These are phyloP conservation scores for Saprolegnia parasitica DNA, from an alignment of 352 stramenopile species.

Conservation along the genomic window DNA sequence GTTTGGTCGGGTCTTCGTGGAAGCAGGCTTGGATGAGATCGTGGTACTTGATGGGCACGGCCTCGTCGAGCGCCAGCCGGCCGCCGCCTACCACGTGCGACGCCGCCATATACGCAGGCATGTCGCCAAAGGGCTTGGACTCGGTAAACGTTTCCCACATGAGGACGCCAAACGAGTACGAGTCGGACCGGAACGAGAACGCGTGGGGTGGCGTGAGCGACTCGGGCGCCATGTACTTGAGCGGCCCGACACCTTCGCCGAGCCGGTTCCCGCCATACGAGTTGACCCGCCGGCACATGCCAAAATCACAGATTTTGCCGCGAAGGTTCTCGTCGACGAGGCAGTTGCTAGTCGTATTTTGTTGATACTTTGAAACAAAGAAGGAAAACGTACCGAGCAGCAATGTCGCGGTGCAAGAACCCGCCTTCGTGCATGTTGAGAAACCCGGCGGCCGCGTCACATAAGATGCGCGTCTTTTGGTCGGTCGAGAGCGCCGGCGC, in stretches of 20 bases:
- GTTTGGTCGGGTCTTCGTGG: conserved; percentile 54
- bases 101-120: conserved; percentile 58
- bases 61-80: conserved; percentile 42
- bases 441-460: conserved; percentile 62
- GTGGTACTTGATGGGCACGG: conserved; percentile 39
- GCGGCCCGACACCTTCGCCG: conserved; percentile 57
- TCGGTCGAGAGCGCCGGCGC: conserved; percentile 37
- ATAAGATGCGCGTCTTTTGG: conserved; percentile 59
- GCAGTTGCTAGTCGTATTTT: conserved; percentile 39
- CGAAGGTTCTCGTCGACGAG: conserved; percentile 54
- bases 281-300: conserved; percentile 19
- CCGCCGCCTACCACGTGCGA: conserved; percentile 57
- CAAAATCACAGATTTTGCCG: conserved; percentile 62
- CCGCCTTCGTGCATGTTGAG: conserved; percentile 83
- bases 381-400: conserved; percentile 35
- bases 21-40: conserved; percentile 70
- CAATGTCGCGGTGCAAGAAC: conserved; percentile 77
- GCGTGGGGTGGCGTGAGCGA: conserved; percentile 66
- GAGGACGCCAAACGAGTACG: conserved; percentile 80
- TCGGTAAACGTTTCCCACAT: conserved; percentile 76
- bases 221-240: conserved; percentile 84
- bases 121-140: conserved; percentile 44
- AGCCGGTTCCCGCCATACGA: conserved; percentile 42
- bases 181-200: conserved; percentile 72
- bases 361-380: background rate